Base-by-base conservation (phyloP, 495 filamentous ascomycete species). In the Xylaria acuta region DNA sequence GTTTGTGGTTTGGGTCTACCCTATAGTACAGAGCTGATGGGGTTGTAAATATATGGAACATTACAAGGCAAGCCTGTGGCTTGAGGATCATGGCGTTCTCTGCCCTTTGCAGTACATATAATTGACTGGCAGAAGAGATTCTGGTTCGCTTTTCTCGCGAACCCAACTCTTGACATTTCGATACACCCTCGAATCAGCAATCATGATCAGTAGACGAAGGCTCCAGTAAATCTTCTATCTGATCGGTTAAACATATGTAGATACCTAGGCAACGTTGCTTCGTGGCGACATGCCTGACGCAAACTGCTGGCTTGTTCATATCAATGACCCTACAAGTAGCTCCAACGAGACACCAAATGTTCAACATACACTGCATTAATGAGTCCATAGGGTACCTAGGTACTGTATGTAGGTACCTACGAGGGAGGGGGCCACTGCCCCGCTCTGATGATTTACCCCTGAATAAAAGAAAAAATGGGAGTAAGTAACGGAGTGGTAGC, bases 1-100 rank as follows among this genome's bases (percentile, higher is more conserved):
- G 77, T 79, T 79, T 72, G 74, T 69, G 75, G 75, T 74, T 70
- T 72, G 69, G 72, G 70, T 47, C 58, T 72, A 75, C 65, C 71
- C 54, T 63, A n/a, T 64, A 51, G 63, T 72, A 68, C 51, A 60
- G 72, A 63, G 53, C 73, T 63, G 64, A 64, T 34, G 69, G 27
- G 65, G 60, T 63, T 41, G 49, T 64, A 67, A 51, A 59, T 67
- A 47, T 60, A 38, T 60, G n/a, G 53, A 25, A 72, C 53, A 66
- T 59, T 59, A 36, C 36, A 67, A 63, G 70, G 56, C 70, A 60
- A 54, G 36, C 60, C 59, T n/a, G 59, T 38, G 51, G 69, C 30
- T 27, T 38, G 62, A 45, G 56, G 58, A 62, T 36, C 32, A 53
- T 20, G 68, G 69, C 59, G 47, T 64, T 71, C 47, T 43, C 60